Evolutionary conservation across 345 rosid genomes (phyloP), one percentile per base, ranked within the genome.

Genomic region (Clarkia xantiana): DNA sequence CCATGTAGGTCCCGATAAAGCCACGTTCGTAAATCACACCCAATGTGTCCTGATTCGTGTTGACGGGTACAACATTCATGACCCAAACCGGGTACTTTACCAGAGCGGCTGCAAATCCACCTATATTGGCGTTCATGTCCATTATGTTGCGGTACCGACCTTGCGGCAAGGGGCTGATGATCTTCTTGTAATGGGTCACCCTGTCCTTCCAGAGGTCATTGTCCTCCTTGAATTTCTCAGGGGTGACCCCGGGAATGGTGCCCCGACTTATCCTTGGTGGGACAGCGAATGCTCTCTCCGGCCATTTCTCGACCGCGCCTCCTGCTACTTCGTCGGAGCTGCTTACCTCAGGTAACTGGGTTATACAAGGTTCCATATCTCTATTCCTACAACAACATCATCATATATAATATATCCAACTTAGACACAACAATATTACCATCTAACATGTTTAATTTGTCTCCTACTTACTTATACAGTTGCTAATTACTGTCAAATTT

Each of bases 71-170:
- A 41, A 85, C 90, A 40, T 89, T 89, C 97, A 89, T 89, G 16
- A 77, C 84, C 97, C 97, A 89, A 9, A 77, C 78, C 0, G 94
- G 90, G 55, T 80, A 85, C 45, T 80, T 76, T 6, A 55, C 39
- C 76, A 85, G 34, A 0, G 86, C 79, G 0, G 87, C 94, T 15
- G 90, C 94, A 60, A 89, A 89, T 51, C 94, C 97, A 3, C 97
- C 97, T 0, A 89, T 79, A 62, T 72, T 60, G 18, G 97, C 95
- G 48, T 85, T 85, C 97, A 89, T 89, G 67, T 89, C 97, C 86
- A 89, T 69, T 20, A 85, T 75, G 65, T 89, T 89, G 40, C 94
- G 71, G 56, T 76, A 89, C 47, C 91, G 65, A 55, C 95, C 97
- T 38, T 66, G 67, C 14, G 77, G 42, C 17, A 89, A 59, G 16